Conservation (phyloP, 2,329 filamentous ascomycete genomes). For the Chaetoscypha palmicola region DNA sequence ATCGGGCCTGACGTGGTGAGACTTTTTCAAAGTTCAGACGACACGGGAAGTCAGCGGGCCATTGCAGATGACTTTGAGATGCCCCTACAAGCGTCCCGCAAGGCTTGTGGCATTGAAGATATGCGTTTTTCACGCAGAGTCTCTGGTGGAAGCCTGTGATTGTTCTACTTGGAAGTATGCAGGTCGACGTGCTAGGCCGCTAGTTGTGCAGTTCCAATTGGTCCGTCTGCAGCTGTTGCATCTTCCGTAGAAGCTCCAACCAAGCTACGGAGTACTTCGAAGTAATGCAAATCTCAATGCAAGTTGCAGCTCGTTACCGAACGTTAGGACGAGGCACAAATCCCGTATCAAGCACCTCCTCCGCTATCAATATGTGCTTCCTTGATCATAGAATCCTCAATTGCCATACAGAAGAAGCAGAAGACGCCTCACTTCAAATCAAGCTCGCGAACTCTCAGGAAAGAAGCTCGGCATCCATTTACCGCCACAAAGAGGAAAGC, state of each 20-base stretch:
- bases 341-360: background rate
- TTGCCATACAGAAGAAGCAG: too few relatives aligned
- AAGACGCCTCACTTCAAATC: background rate
- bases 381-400: background rate
- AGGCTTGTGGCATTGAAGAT: conserved; percentile 1
- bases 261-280: background rate
- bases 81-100: background rate
- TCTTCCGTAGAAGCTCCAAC: too few relatives aligned
- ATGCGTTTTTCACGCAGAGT: background rate
- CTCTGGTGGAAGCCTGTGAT: background rate
- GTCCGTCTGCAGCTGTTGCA: conserved; percentile 1
- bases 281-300: conserved; percentile 3
- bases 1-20: too few relatives aligned
- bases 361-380: background rate
- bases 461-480: background rate
- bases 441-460: background rate
- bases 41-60: too few relatives aligned
- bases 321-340: conserved; percentile 3
- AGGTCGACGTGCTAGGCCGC: background rate
- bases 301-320: conserved; percentile 4
- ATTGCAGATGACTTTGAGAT: background rate
- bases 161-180: conserved; percentile 1
- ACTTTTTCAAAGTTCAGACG: too few relatives aligned
- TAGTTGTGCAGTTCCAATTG: background rate
- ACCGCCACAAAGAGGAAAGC: background rate